Percentiles rank a stretch among this genome's conserved stretches.
phyloP scores from a whole-genome alignment of 2,329 filamentous ascomycete species.

The Colletotrichum tropicale region DNA sequence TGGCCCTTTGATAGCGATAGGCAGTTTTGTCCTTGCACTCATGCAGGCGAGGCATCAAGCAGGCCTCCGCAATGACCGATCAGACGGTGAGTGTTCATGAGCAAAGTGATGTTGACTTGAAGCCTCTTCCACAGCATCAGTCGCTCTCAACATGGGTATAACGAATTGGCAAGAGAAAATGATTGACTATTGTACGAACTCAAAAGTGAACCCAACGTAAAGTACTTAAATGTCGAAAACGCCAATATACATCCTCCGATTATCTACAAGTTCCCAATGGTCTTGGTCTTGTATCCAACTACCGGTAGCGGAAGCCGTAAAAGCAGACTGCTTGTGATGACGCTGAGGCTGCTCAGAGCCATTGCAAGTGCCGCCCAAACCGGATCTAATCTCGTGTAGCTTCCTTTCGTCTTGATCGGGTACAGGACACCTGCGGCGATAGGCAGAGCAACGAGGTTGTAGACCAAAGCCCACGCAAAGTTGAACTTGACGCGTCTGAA shows the following conservation, averaged over 20 bases:
- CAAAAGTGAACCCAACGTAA: too few relatives aligned
- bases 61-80: neutral
- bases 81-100: neutral
- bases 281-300: neutral
- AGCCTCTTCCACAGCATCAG: neutral
- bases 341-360: slow-evolving; percentile 90
- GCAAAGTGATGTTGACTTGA: neutral
- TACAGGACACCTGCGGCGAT: slow-evolving; percentile 83
- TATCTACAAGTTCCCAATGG: neutral
- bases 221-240: neutral
- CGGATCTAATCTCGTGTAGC: slow-evolving; percentile 71
- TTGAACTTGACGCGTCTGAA: slow-evolving; percentile 84
- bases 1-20: neutral
- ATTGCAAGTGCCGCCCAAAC: slow-evolving; percentile 92
- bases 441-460: slow-evolving; percentile 80
- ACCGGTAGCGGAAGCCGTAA: slow-evolving; percentile 51
- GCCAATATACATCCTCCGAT: neutral
- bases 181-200: too few relatives aligned
- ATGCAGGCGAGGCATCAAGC: neutral
- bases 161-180: too few relatives aligned
- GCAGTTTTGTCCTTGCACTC: neutral
- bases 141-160: neutral
- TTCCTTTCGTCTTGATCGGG: slow-evolving; percentile 49
- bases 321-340: slow-evolving; percentile 80
- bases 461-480: slow-evolving; percentile 84